Conservation (phyloP, 2,329 filamentous ascomycete genomes). For the Cladosporium halotolerans region DNA sequence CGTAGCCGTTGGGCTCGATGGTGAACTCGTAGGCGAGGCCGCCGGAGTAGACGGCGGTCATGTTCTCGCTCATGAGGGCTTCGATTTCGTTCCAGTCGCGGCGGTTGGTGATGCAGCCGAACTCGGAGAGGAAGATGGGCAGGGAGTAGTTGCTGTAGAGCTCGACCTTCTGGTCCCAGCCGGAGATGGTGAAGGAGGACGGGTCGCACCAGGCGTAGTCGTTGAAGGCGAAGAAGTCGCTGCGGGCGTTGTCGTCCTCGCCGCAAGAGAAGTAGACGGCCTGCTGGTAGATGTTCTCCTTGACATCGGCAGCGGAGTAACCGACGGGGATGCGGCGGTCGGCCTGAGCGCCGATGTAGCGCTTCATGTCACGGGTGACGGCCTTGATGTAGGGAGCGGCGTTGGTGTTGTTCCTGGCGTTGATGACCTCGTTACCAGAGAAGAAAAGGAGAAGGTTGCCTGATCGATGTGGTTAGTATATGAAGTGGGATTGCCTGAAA, state of each 20-base stretch:
- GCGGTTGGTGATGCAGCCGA: conserved; percentile 75
- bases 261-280: conserved; percentile 92
- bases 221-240: conserved; percentile 85
- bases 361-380: conserved; percentile 72
- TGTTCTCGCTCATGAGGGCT: conserved; percentile 72
- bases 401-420: conserved; percentile 54
- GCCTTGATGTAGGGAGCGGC: conserved; percentile 66
- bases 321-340: conserved; percentile 68
- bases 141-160: conserved; percentile 81
- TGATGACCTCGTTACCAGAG: conserved; percentile 70
- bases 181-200: conserved; percentile 61
- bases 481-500: not conserved
- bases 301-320: conserved; percentile 79
- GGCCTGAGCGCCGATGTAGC: conserved; percentile 66
- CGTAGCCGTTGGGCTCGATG: conserved; percentile 69
- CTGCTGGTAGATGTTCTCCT: conserved; percentile 76
- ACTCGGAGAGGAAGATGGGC: conserved; percentile 90
- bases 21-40: conserved; percentile 95
- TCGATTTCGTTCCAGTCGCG: conserved; percentile 75
- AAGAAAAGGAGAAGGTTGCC: conserved; percentile 82
- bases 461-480: conserved; percentile 1
- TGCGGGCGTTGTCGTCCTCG: conserved; percentile 64
- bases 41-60: conserved; percentile 87
- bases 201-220: conserved; percentile 81
- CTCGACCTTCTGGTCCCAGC: conserved; percentile 82